Evolutionary conservation across 1,284 basidiomycete genomes (phyloP).

Genomic region (Rhodotorula glutinis): DNA sequence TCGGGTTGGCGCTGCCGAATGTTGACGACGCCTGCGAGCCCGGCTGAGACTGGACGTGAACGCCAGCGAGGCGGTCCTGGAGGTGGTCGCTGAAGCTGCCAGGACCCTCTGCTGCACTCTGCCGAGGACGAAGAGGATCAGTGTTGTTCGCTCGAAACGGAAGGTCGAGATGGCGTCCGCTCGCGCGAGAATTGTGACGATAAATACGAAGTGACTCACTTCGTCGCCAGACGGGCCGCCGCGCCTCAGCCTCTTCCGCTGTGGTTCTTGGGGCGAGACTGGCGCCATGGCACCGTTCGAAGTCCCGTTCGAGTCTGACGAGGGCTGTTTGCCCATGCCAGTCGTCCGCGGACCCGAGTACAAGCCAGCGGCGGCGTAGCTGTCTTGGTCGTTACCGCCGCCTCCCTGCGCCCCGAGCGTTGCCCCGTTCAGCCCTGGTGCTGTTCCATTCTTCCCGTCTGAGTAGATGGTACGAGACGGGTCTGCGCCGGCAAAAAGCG

Average conservation of each 20-base stretch:
- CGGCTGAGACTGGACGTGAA: conserved; percentile 33
- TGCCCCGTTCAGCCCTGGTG: background rate
- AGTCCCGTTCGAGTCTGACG: conserved; percentile 1
- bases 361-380: conserved; percentile 3
- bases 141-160: background rate
- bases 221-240: conserved; percentile 14
- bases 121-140: no score
- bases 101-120: conserved; percentile 17
- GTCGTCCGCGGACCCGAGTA: conserved; percentile 16
- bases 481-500: conserved; percentile 1
- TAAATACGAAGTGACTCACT: background rate
- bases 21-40: conserved; percentile 22
- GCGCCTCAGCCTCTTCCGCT: conserved; percentile 24
- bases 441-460: background rate
- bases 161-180: no score
- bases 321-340: conserved; percentile 20
- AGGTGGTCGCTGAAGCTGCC: conserved; percentile 26
- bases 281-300: background rate
- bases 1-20: conserved; percentile 15
- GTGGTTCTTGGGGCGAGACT: conserved; percentile 17
- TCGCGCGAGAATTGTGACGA: background rate
- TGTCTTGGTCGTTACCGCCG: conserved; percentile 13
- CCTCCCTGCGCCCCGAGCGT: conserved; percentile 4
- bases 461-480: conserved; percentile 22
- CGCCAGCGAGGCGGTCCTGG: conserved; percentile 26